Conservation (phyloP, 2,329 filamentous ascomycete genomes). For the Epichloe bromicola region DNA sequence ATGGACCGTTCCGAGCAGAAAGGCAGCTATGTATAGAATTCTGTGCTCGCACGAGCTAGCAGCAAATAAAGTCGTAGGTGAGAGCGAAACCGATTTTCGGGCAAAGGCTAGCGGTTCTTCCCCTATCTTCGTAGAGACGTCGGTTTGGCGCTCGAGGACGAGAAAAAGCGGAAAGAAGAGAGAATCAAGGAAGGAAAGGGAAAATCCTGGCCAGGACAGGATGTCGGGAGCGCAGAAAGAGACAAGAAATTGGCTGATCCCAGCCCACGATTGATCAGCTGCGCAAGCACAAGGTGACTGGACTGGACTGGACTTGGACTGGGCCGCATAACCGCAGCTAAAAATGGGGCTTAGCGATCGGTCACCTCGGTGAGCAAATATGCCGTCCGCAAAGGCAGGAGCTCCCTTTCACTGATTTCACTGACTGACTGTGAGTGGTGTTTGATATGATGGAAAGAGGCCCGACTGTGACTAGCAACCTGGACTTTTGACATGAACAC, state of each 20-base stretch:
- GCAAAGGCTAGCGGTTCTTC: neutral
- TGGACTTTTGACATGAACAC: neutral
- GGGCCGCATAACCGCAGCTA: neutral
- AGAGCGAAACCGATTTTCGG: neutral
- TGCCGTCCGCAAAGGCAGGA: neutral
- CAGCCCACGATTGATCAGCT: conserved; percentile 19
- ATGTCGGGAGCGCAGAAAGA: neutral
- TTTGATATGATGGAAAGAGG: neutral
- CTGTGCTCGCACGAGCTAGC: neutral
- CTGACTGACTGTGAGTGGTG: neutral
- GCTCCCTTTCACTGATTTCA: neutral
- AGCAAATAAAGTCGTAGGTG: neutral
- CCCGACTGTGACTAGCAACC: neutral
- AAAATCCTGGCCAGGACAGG: neutral
- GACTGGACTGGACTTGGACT: conserved; percentile 3
- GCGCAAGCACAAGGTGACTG: conserved; percentile 8
- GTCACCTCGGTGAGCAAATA: neutral
- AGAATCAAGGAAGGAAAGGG: neutral
- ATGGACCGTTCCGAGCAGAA: conserved; percentile 3
- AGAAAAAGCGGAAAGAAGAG: neutral
- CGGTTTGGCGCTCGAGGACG: neutral
- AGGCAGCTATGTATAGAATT: neutral
- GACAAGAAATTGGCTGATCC: conserved; percentile 2
- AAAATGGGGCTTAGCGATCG: neutral
- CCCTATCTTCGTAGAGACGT: neutral